Conservation (phyloP, 202 grass and related monocot species). For the Digitaria exilis region DNA sequence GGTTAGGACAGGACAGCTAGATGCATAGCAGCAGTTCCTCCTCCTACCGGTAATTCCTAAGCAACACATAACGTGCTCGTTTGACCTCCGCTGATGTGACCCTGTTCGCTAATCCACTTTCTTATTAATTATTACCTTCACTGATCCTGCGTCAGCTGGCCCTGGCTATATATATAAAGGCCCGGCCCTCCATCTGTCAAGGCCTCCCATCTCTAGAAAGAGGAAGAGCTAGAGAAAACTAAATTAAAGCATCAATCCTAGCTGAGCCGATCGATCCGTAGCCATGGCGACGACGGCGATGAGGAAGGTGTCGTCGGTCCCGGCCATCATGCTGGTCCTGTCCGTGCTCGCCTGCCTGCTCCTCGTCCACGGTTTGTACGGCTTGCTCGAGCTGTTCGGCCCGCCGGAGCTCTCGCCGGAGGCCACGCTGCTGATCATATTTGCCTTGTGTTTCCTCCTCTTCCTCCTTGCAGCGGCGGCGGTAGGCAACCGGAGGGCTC, state of each 20-base stretch:
- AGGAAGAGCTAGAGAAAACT: not conserved
- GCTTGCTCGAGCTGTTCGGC: constrained; percentile 54
- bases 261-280: too few species aligned
- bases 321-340: constrained; percentile 26
- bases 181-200: constrained; percentile 1
- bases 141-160: not conserved
- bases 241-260: too few species aligned
- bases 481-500: constrained; percentile 34
- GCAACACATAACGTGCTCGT: constrained; percentile 38
- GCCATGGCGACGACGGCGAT: not conserved
- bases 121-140: too few species aligned
- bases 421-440: constrained; percentile 47
- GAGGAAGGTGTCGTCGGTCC: constrained; percentile 44
- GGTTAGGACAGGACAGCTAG: not conserved
- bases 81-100: constrained; percentile 57
- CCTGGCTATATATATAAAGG: constrained; percentile 50
- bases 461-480: constrained; percentile 30
- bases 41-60: constrained; percentile 24
- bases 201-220: not conserved
- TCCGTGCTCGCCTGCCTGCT: constrained; percentile 44
- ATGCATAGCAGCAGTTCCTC: not conserved
- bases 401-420: constrained; percentile 49
- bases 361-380: constrained; percentile 53
- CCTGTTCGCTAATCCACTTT: not conserved
- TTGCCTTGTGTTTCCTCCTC: constrained; percentile 47